Evolutionary conservation across 2,329 filamentous ascomycete genomes (phyloP), one percentile per base, ranked within the genome.

Genomic region (Cordyceps fumosorosea): DNA sequence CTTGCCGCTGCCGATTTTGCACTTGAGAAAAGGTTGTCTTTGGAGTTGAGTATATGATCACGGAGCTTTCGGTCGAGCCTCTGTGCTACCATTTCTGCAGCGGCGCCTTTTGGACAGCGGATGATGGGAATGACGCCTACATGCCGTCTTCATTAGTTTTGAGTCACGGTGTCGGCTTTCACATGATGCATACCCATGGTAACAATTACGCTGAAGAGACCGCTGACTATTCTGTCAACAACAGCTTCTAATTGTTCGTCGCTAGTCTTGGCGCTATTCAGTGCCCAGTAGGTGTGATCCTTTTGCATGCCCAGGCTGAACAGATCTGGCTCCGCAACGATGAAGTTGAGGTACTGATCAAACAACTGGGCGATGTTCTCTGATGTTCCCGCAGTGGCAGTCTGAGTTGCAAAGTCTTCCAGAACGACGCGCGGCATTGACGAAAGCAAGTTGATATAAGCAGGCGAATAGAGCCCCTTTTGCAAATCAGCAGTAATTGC

Each of bases 271-370:
- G 89, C 90, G 74, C 93, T 98, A 77, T 98, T 98, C 71, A 99
- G 80, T n/a, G 90, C 91, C 86, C 91, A 96, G 74, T 99, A 99
- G 10, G 90, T 91, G 73, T 96, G 85, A 64, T 88, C 89, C 67
- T 95, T 95, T 66, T 92, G 89, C 84, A 98, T 90, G 11, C 93
- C 93, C 65, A 99, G 79, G 71, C 90, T 96, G 77, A 99, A 99
- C 5, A 99, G 81, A 73, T 98, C 93, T 5, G 93, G 93, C 73
- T 99, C 95, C 40, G 90, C 90, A 48, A 98, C 93, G 65, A 98
- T 90, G 71, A 98, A 99, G 76, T 99, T 98, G 60, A 99, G 81
- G 71, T 98, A 98, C 73, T 99, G 95, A 73, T 99, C 95, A 69
- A 88, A 99, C 7, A 99, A 85, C 70, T 97, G 93, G 2, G 93